Base-by-base conservation (phyloP, 805 yeast species). In the Myxozyma kluyveri region DNA sequence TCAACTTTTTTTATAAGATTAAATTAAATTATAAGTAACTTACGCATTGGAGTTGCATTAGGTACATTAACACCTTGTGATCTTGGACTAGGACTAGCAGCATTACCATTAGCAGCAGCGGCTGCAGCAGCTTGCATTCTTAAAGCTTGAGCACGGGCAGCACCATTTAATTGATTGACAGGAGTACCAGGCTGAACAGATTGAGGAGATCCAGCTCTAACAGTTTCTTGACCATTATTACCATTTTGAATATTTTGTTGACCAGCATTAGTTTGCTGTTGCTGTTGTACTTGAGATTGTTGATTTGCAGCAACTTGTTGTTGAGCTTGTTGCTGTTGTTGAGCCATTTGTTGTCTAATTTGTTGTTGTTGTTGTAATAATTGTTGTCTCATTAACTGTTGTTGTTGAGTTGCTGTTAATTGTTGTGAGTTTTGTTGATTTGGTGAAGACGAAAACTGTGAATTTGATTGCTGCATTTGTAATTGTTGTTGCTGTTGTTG, bases 131-230 rank as follows among this genome's bases (percentile, higher is more conserved):
- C n/a, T 29, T 9, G 12, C 9, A 29, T 9, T 9, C 55, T 48
- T 18, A 43, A 29, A n/a, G 52, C 58, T 10, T 44, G 51, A 10
- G 46, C 47, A 14, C 50, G 42, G 38, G 47, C 49, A 14, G 42
- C 44, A 35, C 43, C 45, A 42, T 39, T 48, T 26, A 45, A 53
- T n/a, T n/a, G n/a, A 14, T 47, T 50, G 9, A 14, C 33, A 9
- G 33, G 33, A 12, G 42, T 38, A 12, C 42, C 47, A 27, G 49
- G 49, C n/a, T 38, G 35, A 14, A 31, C 35, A 23, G 26, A 35
- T 27, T 45, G 54, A n/a, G 59, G 57, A 18, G 59, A 56, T 14
- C 50, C 52, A 5, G 52, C 56, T 2, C 53, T 40, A n/a, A 45
- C 49, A 21, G 23, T 38, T 26, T 40, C 54, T 4, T n/a, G n/a